These are phyloP conservation scores for Neocatenulostroma microsporum DNA, from an alignment of 2,329 filamentous ascomycete species.

Conservation along the genomic window DNA sequence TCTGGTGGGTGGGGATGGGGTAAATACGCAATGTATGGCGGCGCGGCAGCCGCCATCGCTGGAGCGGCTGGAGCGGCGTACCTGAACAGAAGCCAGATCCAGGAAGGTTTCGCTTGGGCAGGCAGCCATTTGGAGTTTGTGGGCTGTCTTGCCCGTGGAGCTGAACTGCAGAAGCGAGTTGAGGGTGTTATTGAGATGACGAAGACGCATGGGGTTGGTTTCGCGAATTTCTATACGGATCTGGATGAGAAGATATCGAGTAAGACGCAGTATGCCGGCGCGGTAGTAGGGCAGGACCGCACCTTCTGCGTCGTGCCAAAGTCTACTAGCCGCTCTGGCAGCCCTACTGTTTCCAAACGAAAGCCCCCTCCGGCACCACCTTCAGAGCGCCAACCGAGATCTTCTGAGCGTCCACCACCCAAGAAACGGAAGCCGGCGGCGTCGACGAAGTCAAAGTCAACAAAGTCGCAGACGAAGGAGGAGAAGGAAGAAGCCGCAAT, in stretches of 20 bases:
- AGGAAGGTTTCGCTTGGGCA: slow-evolving; percentile 70
- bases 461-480: no score
- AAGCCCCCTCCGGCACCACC: slow-evolving; percentile 8
- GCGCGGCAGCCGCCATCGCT: slow-evolving; percentile 69
- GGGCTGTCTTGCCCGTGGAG: slow-evolving; percentile 73
- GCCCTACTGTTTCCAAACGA: slow-evolving; percentile 21
- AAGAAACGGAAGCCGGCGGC: slow-evolving; percentile 18
- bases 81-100: slow-evolving; percentile 71
- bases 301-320: slow-evolving; percentile 83
- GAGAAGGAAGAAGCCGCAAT: slow-evolving; percentile 14
- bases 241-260: slow-evolving; percentile 56
- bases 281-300: slow-evolving; percentile 59
- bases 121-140: slow-evolving; percentile 90
- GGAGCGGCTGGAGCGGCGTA: slow-evolving; percentile 82
- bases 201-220: slow-evolving; percentile 61
- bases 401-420: slow-evolving; percentile 8
- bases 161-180: slow-evolving; percentile 71
- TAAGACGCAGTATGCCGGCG: slow-evolving; percentile 46
- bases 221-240: slow-evolving; percentile 78
- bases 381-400: slow-evolving; percentile 10
- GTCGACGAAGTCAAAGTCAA: no score
- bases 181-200: slow-evolving; percentile 58
- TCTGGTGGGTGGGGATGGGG: slow-evolving; percentile 55
- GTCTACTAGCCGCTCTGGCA: slow-evolving; percentile 25
- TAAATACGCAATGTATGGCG: slow-evolving; percentile 76